Evolutionary conservation across 768 basidiomycete species (phyloP), one percentile per base, ranked within the genome.

Genomic region (Boletus rufocinnamomeus): DNA sequence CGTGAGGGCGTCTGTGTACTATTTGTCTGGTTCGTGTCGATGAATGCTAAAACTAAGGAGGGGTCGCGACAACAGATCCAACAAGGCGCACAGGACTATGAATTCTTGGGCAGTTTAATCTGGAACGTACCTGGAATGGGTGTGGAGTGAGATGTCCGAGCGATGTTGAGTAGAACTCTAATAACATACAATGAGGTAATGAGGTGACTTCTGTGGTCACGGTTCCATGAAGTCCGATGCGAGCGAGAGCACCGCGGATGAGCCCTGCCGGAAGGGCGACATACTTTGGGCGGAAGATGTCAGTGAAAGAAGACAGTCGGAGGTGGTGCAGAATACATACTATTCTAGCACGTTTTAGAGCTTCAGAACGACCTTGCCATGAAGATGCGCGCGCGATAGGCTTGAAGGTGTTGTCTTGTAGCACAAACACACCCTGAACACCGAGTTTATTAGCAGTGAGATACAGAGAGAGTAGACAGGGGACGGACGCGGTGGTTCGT

Each of bases 361-460:
- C 86, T 49, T 92, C 89, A 19, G 85, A 77, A 16, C 88, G 80
- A 19, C 93, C 88, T 63, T 89, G 81, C 82, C 87, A 88, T 1
- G 91, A 90, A 2, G 93, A 94, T 43, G 96, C 72, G 38, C 91
- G 84, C 4, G 84, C 73, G 43, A 96, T 84, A 0, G 95, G 92
- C 64, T 89, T 93, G 76, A 97, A 97, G 0, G 85, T 73, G 64
- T 94, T 93, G 63, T 97, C 95, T 73, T 96, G 94, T 2, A 98
- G 79, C 4, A 97, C 95, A 61, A 95, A 97, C 17, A 95, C 86
- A 6, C 95, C 95, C 93, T 96, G 51, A 21, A 35, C n/a, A 48
- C 9, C 25, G 16, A 32, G 3, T 19, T 14, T 27, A 34, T 56
- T n/a, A 48, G 17, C 30, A 27, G 8, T 17, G 28, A 50, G 41